Evolutionary conservation across 1,284 basidiomycete species (phyloP), one percentile per base, ranked within the genome.

Genomic region (Bjerkandera adusta): DNA sequence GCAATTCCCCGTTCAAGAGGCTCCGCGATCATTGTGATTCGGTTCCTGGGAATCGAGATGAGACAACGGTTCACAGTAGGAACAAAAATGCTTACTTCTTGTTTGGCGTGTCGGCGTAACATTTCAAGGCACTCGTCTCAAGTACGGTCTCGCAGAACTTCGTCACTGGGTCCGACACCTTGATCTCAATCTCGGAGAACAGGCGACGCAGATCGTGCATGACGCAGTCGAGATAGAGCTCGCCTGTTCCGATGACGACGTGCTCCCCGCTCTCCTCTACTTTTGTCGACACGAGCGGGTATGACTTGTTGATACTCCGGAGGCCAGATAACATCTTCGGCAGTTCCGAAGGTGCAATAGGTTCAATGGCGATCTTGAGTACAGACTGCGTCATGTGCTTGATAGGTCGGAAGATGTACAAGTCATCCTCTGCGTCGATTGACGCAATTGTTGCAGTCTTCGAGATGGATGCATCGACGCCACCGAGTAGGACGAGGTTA

Each of bases 191-290:
- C 73, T 99, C 97, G 36, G 91, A 84, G 70, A 97, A 99, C 53
- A 99, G 65, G 52, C 81, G 81, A 50, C 97, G 79, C 53, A 99
- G 70, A 69, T 99, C 97, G 64, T 99, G 95, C 84, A 99, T 83
- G 36, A 97, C 89, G 55, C 89, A 97, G 66, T 99, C 97, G 59
- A 99, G 76, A 68, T 97, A 98, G 40, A 99, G 72, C 66, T 99
- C 97, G 45, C 97, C 97, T 0, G 97, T 98, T 37, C 97, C 97
- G 53, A 99, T 83, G 44, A 99, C 72, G 47, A 99, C 90, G 67
- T 99, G 97, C 65, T 99, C 97, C 24, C 97, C 97, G 44, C 89
- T 93, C 69, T 99, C 97, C 69, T 99, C 97, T 16, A 99, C 97
- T 67, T 97, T 97, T 2, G 96, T 99, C 46, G 84, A 76, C 10